Base-by-base conservation (phyloP, 768 basidiomycete genomes). In the Serpula lacrymans region DNA sequence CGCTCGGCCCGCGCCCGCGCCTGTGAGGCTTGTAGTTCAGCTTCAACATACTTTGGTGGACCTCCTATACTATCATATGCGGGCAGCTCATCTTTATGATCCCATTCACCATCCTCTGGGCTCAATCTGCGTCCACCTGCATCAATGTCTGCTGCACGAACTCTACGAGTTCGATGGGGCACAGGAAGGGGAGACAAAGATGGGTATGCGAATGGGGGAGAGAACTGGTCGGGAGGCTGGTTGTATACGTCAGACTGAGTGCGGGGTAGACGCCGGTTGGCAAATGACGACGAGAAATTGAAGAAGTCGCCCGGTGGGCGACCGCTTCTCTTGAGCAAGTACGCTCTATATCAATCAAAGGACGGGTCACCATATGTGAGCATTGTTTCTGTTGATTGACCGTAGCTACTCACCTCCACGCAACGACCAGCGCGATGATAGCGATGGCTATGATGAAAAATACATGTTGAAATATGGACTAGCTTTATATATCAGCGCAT, bases 31-130 rank as follows among this genome's bases (percentile, higher is more conserved):
- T 16, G 32, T 4, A 17, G 11, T 7, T 29, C 33, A 20, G 26
- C 17, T 16, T 67, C 68, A 0, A 52, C 26, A 48, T 77, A 77
- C 39, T 67, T 71, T 20, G 75, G 75, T 20, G 74, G 75, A 8
- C 71, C 62, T 22, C 73, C 74, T 10, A 53, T 35, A 11, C 47
- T 54, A 31, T 75, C 68, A 33, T 77, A 77, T 4, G 73, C 71
- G 6, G 75, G 75, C 18, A 77, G 62, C 0, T 51, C 42, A 23
- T 77, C 75, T 46, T 75, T 76, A 43, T 71, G 68, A 0, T 57
- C 53, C 41, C 59, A 44, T 9, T 50, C 51, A 13, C 45, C 50
- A 17, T 63, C 66, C 37, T 63, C 64, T 27, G 64, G 53, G 6
- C 50, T 54, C 6, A 54, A 30, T 16, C 72, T 55, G 34, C 75